Percentiles rank a stretch among this genome's conserved stretches.
phyloP scores from a whole-genome alignment of 129 eudicot genomes.

The Mikania micrantha region DNA sequence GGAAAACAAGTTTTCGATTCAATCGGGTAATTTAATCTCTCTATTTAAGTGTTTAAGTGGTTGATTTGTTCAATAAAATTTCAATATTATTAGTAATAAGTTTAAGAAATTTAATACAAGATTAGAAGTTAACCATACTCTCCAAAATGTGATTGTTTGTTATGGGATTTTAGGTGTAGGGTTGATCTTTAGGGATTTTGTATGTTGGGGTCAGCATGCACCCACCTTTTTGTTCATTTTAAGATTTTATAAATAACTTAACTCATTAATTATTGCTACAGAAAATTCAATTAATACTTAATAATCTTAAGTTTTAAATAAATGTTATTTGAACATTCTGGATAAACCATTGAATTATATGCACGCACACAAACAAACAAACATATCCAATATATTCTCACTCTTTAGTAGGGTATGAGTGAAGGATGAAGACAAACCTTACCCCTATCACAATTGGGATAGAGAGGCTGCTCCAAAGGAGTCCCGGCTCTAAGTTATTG shows the following conservation, averaged over 20 bases:
- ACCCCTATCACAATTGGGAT: too few relatives aligned
- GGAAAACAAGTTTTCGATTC: too few relatives aligned
- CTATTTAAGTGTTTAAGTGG: neutral
- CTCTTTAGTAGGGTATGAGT: too few relatives aligned
- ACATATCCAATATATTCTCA: too few relatives aligned
- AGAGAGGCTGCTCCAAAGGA: too few relatives aligned
- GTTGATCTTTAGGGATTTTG: neutral
- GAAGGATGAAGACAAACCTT: too few relatives aligned
- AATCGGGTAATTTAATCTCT: conserved; percentile 29
- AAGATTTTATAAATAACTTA: neutral
- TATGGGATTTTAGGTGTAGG: too few relatives aligned
- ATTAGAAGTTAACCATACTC: neutral
- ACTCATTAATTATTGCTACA: neutral
- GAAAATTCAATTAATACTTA: neutral
- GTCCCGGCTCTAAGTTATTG: too few relatives aligned
- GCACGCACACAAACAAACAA: too few relatives aligned
- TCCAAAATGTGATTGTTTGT: neutral
- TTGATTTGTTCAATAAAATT: neutral
- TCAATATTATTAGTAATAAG: neutral
- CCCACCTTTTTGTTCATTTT: neutral
- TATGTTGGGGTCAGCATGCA: neutral
- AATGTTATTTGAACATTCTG: neutral
- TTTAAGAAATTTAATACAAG: neutral
- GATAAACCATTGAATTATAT: too few relatives aligned
- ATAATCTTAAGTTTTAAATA: neutral